Conservation (phyloP, 306 rosid species). For the Malus sieversii region DNA sequence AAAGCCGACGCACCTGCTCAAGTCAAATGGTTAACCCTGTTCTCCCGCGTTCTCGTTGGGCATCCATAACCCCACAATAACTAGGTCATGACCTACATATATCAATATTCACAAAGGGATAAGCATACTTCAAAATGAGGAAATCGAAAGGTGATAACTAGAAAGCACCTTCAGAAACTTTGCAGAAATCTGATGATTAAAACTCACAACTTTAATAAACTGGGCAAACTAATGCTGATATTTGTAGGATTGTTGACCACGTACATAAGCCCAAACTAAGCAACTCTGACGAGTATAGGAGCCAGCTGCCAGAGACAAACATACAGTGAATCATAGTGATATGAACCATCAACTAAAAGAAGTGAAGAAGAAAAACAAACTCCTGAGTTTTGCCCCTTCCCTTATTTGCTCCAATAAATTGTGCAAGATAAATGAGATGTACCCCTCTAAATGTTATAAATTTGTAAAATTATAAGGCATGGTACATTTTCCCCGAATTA, state of each 20-base stretch:
- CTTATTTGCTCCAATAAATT: neutral
- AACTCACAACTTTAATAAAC: neutral
- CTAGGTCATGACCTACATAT: neutral
- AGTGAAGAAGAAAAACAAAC: neutral
- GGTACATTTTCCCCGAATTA: neutral
- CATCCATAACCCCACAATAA: neutral
- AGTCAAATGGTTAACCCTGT: neutral
- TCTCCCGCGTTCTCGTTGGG: neutral
- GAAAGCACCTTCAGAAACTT: neutral
- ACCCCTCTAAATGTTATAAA: neutral
- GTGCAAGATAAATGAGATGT: neutral
- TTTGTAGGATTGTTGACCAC: constrained; percentile 84
- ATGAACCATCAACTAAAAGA: neutral
- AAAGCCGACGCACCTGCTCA: too few species aligned
- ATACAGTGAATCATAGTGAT: constrained; percentile 2
- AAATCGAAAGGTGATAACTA: neutral
- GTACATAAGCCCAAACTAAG: constrained; percentile 81
- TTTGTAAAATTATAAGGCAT: neutral
- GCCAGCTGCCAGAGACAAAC: constrained; percentile 64
- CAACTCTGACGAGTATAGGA: constrained; percentile 98
- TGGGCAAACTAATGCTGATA: constrained; percentile 42
- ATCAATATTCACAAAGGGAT: neutral
- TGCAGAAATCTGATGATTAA: neutral
- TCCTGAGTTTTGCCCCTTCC: neutral
- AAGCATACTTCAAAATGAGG: neutral